A percentile compares a stretch with the other conserved stretches of the same genome.
phyloP scores from a whole-genome alignment of 208 protist genomes.

The Crithidia thermophila region DNA sequence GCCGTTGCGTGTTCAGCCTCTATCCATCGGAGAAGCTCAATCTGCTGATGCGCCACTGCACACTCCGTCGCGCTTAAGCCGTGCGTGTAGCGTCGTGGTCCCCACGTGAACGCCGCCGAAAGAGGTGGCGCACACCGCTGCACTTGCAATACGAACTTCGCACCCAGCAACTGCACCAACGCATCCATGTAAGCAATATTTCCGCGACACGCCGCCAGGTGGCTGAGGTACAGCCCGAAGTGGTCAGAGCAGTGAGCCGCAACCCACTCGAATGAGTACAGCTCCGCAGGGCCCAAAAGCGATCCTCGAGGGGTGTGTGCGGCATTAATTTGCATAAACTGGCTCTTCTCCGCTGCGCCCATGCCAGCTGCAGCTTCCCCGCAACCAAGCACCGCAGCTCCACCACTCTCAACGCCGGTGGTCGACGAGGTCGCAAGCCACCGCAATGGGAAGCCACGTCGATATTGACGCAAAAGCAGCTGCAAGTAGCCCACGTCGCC shows the following conservation, averaged over 20 bases:
- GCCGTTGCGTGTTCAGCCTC: conserved; percentile 26
- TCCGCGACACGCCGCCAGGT: conserved; percentile 37
- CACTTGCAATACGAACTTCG: conserved; percentile 28
- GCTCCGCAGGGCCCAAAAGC: neutral
- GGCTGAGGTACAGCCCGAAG: conserved; percentile 40
- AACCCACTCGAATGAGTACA: conserved; percentile 30
- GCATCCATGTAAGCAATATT: conserved; percentile 32
- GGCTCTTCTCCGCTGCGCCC: no score
- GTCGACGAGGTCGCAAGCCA: conserved; percentile 7
- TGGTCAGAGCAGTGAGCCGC: conserved; percentile 36
- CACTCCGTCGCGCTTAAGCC: conserved; percentile 34
- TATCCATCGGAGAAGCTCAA: conserved; percentile 46
- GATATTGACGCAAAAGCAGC: neutral
- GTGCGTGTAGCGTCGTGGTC: conserved; percentile 3
- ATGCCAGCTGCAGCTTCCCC: no score
- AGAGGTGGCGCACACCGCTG: conserved; percentile 18
- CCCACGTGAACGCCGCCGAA: conserved; percentile 6
- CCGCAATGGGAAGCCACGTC: conserved; percentile 16
- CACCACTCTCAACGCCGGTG: neutral
- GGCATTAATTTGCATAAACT: neutral
- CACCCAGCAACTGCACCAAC: conserved; percentile 26
- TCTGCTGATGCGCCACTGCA: conserved; percentile 42
- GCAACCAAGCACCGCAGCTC: no score
- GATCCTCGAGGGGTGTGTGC: neutral
- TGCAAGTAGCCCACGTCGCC: conserved; percentile 32